These are phyloP conservation scores for Aspergillus sp. DNA, from an alignment of 2,329 filamentous ascomycete species.

Conservation along the genomic window DNA sequence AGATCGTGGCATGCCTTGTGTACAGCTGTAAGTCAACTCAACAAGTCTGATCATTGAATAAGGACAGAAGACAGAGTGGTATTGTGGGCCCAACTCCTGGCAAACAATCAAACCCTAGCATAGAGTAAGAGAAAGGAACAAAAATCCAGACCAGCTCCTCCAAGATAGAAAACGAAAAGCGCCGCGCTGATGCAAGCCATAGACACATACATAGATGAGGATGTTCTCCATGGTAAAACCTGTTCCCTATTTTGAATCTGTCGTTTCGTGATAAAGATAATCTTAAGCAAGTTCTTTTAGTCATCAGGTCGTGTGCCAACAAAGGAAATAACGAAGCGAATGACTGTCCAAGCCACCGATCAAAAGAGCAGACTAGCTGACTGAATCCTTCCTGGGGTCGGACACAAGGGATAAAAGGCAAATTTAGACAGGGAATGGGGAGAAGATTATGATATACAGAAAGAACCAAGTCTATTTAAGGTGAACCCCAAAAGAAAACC, in stretches of 20 bases:
- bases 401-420: not conserved
- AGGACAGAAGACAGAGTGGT: too few relatives aligned
- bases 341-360: too few relatives aligned
- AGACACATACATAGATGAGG: not conserved
- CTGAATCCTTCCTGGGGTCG: too few relatives aligned
- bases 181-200: not conserved
- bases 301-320: not conserved
- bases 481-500: conserved; percentile 8
- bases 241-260: not conserved
- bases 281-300: not conserved
- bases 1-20: too few relatives aligned
- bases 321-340: not conserved
- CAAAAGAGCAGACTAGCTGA: too few relatives aligned
- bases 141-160: not conserved
- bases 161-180: conserved; percentile 12
- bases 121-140: conserved; percentile 3
- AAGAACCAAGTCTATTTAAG: not conserved
- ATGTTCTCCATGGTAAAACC: not conserved
- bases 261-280: not conserved
- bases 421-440: not conserved
- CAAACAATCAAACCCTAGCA: not conserved
- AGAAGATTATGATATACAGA: conserved; percentile 14
- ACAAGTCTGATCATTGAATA: too few relatives aligned
- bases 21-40: too few relatives aligned
- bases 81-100: not conserved